phyloP scores from a whole-genome alignment of 306 rosid species.

The Carpinus viminea region DNA sequence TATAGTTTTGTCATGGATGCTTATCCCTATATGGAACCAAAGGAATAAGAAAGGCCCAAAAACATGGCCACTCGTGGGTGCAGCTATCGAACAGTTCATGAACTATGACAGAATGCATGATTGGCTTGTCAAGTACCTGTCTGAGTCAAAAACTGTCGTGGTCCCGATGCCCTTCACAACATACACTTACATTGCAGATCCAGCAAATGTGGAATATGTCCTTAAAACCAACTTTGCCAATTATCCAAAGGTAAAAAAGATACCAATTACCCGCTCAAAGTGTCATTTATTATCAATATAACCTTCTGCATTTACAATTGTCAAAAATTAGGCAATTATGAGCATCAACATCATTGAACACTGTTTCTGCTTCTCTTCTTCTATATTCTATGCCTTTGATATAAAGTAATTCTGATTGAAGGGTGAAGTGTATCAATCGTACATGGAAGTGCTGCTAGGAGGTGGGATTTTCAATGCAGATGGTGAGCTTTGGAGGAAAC shows the following conservation, averaged over 20 bases:
- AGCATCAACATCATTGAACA: background rate
- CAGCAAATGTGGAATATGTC: slow-evolving; percentile 79
- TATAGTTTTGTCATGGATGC: slow-evolving; percentile 57
- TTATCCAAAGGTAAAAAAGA: slow-evolving; percentile 66
- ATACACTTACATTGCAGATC: slow-evolving; percentile 88
- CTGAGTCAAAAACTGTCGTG: slow-evolving; percentile 59
- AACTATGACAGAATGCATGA: slow-evolving; percentile 89
- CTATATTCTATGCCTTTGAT: background rate
- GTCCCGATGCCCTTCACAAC: slow-evolving; percentile 93
- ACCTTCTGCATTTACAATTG: background rate
- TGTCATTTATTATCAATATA: background rate
- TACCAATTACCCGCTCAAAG: background rate
- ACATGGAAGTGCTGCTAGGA: slow-evolving; percentile 93
- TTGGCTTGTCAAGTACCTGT: slow-evolving; percentile 70
- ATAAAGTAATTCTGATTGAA: slow-evolving; percentile 30
- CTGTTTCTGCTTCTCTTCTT: background rate
- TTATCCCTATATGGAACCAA: slow-evolving; percentile 68
- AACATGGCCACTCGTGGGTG: slow-evolving; percentile 91
- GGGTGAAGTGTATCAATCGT: slow-evolving; percentile 88
- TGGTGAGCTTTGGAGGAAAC: slow-evolving; percentile 88
- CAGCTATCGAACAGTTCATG: slow-evolving; percentile 70
- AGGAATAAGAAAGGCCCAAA: slow-evolving; percentile 75
- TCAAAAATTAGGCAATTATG: no score
- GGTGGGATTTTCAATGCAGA: slow-evolving; percentile 91
- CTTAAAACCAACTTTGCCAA: slow-evolving; percentile 87